Evolutionary conservation across 2,329 filamentous ascomycete species (phyloP).

Genomic region (Fusarium tanahbumbuense): DNA sequence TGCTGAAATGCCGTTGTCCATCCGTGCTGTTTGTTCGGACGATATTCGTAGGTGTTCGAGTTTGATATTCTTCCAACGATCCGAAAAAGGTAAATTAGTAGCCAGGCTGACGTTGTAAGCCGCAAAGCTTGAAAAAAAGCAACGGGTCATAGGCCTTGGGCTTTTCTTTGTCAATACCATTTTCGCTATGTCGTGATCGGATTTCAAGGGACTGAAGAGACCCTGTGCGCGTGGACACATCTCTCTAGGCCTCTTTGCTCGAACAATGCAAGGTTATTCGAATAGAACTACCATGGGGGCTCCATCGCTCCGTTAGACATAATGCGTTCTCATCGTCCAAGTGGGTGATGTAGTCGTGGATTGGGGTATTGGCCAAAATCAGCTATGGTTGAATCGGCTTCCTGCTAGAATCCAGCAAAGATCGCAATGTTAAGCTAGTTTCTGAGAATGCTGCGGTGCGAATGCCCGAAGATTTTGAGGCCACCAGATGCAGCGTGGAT

Average conservation of each 20-base stretch:
- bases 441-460: neutral
- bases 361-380: neutral
- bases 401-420: neutral
- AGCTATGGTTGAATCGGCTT: neutral
- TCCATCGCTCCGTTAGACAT: neutral
- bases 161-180: neutral
- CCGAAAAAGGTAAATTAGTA: neutral
- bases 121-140: neutral
- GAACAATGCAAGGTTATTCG: neutral
- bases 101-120: conserved; percentile 10
- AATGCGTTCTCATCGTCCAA: neutral
- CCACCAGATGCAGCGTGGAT: neutral
- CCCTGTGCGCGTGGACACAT: neutral
- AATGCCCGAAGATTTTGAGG: conserved; percentile 3
- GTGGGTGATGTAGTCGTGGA: neutral
- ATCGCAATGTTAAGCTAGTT: neutral
- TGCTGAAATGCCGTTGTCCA: conserved; percentile 8
- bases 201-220: neutral
- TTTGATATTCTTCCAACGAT: conserved; percentile 2
- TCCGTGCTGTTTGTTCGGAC: neutral
- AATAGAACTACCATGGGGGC: neutral
- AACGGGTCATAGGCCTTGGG: neutral
- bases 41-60: conserved; percentile 2
- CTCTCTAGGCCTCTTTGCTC: neutral
- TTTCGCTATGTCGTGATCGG: neutral